phyloP scores from a whole-genome alignment of 306 rosid species.

The Citrullus colocynthis region DNA sequence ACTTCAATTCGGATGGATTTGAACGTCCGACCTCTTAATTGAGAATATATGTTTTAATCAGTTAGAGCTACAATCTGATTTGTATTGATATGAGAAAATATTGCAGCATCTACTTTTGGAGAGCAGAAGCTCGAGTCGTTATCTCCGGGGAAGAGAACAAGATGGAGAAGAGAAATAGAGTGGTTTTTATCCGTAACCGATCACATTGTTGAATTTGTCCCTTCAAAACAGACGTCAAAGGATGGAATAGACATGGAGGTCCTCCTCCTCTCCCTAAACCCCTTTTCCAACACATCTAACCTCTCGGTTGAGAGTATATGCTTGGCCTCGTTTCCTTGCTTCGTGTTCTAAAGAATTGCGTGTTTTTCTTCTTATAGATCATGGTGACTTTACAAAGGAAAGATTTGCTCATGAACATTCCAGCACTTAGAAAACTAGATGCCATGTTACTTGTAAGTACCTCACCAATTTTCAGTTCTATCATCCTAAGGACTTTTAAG shows the following conservation, averaged over 20 bases:
- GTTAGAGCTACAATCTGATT: neutral
- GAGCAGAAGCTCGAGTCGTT: conserved; percentile 68
- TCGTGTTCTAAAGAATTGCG: neutral
- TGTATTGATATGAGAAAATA: neutral
- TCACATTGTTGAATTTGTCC: conserved; percentile 78
- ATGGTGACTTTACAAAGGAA: conserved; percentile 83
- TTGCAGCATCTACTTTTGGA: conserved; percentile 81
- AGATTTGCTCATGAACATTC: conserved; percentile 74
- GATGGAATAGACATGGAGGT: conserved; percentile 86
- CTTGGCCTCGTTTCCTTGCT: neutral
- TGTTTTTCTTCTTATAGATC: conserved; percentile 33
- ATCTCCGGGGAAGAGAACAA: conserved; percentile 44
- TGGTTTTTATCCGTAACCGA: conserved; percentile 89
- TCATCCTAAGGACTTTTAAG: neutral
- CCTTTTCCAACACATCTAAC: neutral
- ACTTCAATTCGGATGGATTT: too few species aligned
- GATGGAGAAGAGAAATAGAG: conserved; percentile 82
- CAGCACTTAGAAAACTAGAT: conserved; percentile 77
- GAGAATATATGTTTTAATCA: neutral
- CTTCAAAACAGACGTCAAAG: conserved; percentile 51
- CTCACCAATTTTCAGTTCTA: neutral
- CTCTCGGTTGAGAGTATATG: neutral
- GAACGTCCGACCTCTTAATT: neutral
- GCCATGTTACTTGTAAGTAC: conserved; percentile 73
- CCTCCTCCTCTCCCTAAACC: neutral